phyloP scores from a whole-genome alignment of 2,329 filamentous ascomycete genomes.

The Blastomyces silverae region DNA sequence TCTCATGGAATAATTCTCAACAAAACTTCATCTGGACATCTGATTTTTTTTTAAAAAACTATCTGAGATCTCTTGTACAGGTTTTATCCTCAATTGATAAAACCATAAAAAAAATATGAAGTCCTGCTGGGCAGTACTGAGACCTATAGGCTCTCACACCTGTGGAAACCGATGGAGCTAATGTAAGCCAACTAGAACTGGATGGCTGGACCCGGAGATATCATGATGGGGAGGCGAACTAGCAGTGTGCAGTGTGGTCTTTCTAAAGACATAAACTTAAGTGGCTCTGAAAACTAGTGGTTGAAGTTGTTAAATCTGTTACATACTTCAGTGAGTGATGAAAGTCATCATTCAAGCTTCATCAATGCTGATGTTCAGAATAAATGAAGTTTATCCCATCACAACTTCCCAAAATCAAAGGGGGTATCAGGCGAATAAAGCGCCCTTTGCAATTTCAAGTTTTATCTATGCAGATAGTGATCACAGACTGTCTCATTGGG shows the following conservation, averaged over 20 bases:
- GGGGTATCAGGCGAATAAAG: neutral
- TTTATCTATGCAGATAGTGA: neutral
- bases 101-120: too few species aligned
- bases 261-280: neutral
- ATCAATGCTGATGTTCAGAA: too few species aligned
- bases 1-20: too few species aligned
- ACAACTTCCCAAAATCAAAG: neutral
- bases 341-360: too few species aligned
- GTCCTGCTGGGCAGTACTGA: neutral
- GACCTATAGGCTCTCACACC: neutral
- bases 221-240: neutral
- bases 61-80: too few species aligned
- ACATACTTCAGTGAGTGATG: neutral
- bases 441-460: neutral
- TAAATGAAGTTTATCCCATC: too few species aligned
- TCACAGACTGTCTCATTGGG: neutral
- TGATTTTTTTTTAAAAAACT: too few species aligned
- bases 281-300: neutral
- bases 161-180: neutral
- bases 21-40: too few species aligned
- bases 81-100: too few species aligned
- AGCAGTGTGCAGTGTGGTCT: neutral
- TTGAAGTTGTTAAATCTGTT: neutral
- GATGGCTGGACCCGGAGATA: neutral
- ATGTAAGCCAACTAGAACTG: neutral